These are phyloP conservation scores for Cucurbita pepo DNA, from an alignment of 306 rosid genomes.

Conservation along the genomic window DNA sequence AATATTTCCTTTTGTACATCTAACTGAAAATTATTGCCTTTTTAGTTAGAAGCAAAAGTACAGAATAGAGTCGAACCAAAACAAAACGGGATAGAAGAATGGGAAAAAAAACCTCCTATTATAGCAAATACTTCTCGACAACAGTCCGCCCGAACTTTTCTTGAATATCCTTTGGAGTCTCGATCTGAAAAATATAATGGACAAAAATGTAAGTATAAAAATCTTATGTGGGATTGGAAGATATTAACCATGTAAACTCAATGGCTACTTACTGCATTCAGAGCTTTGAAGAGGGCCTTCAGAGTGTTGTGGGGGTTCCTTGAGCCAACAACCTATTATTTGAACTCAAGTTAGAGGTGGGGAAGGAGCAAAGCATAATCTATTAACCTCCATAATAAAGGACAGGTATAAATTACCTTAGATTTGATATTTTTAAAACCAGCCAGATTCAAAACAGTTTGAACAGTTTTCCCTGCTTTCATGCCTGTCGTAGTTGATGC, in stretches of 20 bases:
- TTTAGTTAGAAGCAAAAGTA: not conserved
- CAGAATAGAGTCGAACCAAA: not conserved
- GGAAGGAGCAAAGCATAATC: not conserved
- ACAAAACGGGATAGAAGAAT: not conserved
- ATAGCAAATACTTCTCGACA: slow-evolving; percentile 72
- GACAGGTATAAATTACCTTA: slow-evolving; percentile 38
- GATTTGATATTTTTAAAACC: slow-evolving; percentile 66
- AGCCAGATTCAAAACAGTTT: slow-evolving; percentile 64
- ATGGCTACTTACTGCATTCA: slow-evolving; percentile 59
- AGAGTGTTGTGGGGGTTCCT: slow-evolving; percentile 81
- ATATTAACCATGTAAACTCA: not conserved
- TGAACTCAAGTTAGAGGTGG: slow-evolving; percentile 1
- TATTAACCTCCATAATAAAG: not conserved
- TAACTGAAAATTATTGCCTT: not conserved
- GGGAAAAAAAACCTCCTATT: slow-evolving; percentile 1
- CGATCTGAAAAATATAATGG: slow-evolving; percentile 36
- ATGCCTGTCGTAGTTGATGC: slow-evolving; percentile 71
- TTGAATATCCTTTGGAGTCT: slow-evolving; percentile 82
- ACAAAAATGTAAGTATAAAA: slow-evolving; percentile 1
- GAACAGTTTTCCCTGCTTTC: slow-evolving; percentile 76
- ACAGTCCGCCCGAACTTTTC: slow-evolving; percentile 87
- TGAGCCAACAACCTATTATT: slow-evolving; percentile 64
- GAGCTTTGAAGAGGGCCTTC: slow-evolving; percentile 81
- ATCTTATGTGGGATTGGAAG: not conserved
- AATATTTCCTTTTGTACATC: not conserved